Conservation (phyloP, 768 basidiomycete genomes). For the Mycena rosella region DNA sequence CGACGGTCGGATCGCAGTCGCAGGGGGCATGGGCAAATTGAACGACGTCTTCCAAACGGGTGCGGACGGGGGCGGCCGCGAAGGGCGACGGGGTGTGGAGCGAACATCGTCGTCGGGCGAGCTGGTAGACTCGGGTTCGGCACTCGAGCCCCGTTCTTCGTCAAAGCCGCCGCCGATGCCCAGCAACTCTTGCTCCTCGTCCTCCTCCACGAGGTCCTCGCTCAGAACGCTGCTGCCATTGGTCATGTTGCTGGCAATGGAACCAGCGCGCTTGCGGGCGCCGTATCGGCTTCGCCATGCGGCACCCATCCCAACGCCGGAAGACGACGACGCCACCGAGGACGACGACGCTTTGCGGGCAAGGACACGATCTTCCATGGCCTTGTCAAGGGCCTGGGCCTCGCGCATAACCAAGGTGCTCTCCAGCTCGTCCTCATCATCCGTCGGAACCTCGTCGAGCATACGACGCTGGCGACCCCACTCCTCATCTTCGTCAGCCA, state of each 20-base stretch:
- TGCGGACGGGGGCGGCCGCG: slow-evolving; percentile 64
- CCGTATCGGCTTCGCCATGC: slow-evolving; percentile 76
- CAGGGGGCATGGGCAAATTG: slow-evolving; percentile 62
- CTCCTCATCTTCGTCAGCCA: slow-evolving; percentile 80
- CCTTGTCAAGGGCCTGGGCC: slow-evolving; percentile 86
- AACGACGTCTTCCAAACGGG: slow-evolving; percentile 73
- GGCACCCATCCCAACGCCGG: slow-evolving; percentile 74
- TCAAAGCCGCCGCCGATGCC: slow-evolving; percentile 78
- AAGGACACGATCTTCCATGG: slow-evolving; percentile 87
- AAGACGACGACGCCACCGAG: slow-evolving; percentile 65
- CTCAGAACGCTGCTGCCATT: slow-evolving; percentile 74
- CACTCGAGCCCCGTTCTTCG: slow-evolving; percentile 51
- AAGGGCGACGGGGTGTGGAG: slow-evolving; percentile 45
- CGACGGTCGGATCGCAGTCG: slow-evolving; percentile 64
- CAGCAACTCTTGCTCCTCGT: slow-evolving; percentile 80
- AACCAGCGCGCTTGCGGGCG: slow-evolving; percentile 77
- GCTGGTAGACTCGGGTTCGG: slow-evolving; percentile 53
- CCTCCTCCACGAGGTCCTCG: slow-evolving; percentile 86
- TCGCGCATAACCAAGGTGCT: slow-evolving; percentile 75
- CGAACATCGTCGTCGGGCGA: slow-evolving; percentile 61
- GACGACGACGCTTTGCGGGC: slow-evolving; percentile 80
- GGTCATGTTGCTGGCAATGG: slow-evolving; percentile 79
- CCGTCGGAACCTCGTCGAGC: slow-evolving; percentile 68
- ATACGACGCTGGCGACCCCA: slow-evolving; percentile 79
- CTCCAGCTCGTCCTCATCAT: slow-evolving; percentile 67